Percentiles rank a stretch among this genome's conserved stretches.
These are phyloP conservation scores for Pleurotus tuoliensis DNA, from an alignment of 768 basidiomycete species.

Conservation along the genomic window DNA sequence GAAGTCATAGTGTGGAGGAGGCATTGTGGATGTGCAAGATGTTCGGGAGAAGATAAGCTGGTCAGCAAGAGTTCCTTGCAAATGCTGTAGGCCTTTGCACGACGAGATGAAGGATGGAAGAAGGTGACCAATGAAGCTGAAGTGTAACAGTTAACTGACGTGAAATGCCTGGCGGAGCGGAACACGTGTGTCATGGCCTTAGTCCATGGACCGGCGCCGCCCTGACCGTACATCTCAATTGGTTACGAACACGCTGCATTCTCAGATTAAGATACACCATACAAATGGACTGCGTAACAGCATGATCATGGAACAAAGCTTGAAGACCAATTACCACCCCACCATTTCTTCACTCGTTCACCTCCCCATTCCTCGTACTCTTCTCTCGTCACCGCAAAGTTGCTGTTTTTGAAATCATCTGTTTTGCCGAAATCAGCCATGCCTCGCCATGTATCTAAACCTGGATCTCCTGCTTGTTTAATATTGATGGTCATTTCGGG, in stretches of 20 bases:
- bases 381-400: conserved; percentile 59
- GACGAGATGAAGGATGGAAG: background rate
- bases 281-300: background rate
- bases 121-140: background rate
- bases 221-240: too few species aligned
- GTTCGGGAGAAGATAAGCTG: background rate
- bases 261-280: too few species aligned
- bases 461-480: conserved; percentile 58
- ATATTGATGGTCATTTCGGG: conserved; percentile 74
- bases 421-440: conserved; percentile 76
- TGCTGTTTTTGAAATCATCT: conserved; percentile 38
- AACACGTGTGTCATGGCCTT: too few species aligned
- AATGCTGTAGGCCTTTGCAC: too few species aligned
- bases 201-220: too few species aligned
- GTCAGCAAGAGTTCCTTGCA: too few species aligned
- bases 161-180: too few species aligned
- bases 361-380: conserved; percentile 92
- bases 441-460: conserved; percentile 84
- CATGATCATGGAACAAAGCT: conserved; percentile 16
- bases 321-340: conserved; percentile 87
- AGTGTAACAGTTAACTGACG: too few species aligned
- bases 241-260: too few species aligned
- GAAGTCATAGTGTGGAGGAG: conserved; percentile 95
- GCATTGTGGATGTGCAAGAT: conserved; percentile 41
- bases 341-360: conserved; percentile 86